Evolutionary conservation across 75 land plant genomes (phyloP).

Genomic region (Chamaecyparis obtusa): DNA sequence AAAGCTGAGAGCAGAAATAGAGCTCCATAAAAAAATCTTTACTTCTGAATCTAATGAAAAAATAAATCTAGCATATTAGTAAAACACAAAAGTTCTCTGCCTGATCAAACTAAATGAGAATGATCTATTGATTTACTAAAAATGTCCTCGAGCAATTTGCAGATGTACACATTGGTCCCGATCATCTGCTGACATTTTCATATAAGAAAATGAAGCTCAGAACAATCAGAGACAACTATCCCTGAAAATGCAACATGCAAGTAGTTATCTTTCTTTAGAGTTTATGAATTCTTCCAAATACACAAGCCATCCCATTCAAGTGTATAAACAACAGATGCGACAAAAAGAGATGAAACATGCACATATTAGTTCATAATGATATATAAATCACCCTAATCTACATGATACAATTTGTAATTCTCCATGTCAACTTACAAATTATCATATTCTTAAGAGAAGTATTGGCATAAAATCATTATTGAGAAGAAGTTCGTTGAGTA

Average conservation of each 20-base stretch:
- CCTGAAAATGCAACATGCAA: not conserved
- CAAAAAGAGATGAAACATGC: not conserved
- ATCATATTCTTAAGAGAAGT: not conserved
- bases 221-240: not conserved
- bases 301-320: not conserved
- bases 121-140: not conserved
- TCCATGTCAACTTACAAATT: not conserved
- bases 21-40: too few species aligned
- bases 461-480: not conserved
- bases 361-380: not conserved
- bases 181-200: not conserved
- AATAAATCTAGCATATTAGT: not conserved
- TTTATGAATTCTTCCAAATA: not conserved
- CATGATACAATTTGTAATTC: not conserved
- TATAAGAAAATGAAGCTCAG: not conserved
- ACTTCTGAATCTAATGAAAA: not conserved
- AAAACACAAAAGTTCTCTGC: not conserved
- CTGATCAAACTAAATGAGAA: not conserved
- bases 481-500: not conserved
- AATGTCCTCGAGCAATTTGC: not conserved
- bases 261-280: not conserved
- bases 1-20: too few species aligned
- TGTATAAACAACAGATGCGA: not conserved
- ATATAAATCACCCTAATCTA: not conserved
- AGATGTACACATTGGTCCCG: not conserved